phyloP scores from a whole-genome alignment of 2,329 filamentous ascomycete genomes.

The Dactylella cylindrospora region DNA sequence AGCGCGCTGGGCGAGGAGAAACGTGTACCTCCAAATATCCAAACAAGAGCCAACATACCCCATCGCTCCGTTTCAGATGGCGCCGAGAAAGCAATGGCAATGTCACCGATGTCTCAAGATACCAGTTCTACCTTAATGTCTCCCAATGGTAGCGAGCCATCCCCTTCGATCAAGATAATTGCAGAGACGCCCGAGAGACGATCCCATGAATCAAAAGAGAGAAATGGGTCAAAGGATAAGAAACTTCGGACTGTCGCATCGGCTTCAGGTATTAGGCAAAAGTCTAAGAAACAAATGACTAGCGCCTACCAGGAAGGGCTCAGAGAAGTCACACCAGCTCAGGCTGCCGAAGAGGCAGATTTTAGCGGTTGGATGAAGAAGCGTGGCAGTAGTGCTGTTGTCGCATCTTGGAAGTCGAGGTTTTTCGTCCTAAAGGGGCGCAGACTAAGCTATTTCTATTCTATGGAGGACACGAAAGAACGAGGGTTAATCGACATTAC shows the following conservation, averaged over 20 bases:
- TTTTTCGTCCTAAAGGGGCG: constrained; percentile 93
- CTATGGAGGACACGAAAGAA: constrained; percentile 86
- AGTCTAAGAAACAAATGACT: constrained; percentile 82
- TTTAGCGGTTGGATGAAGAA: constrained; percentile 99
- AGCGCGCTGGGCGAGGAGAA: constrained; percentile 26
- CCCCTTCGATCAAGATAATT: constrained; percentile 29
- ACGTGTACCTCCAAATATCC: constrained; percentile 32
- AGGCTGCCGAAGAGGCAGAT: constrained; percentile 83
- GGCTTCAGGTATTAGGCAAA: constrained; percentile 54
- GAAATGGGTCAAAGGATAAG: constrained; percentile 38
- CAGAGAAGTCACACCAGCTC: constrained; percentile 74
- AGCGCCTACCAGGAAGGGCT: constrained; percentile 89
- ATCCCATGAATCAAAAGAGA: constrained; percentile 33
- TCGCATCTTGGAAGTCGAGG: constrained; percentile 96
- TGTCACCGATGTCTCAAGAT: constrained; percentile 34
- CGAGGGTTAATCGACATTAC: constrained; percentile 97
- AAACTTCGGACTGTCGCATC: constrained; percentile 37
- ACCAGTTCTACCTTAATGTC: constrained; percentile 38
- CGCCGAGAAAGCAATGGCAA: constrained; percentile 40
- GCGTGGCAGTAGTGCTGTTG: constrained; percentile 81
- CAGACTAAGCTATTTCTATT: constrained; percentile 92
- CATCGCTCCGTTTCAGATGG: constrained; percentile 31
- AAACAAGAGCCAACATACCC: constrained; percentile 26
- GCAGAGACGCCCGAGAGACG: constrained; percentile 34
- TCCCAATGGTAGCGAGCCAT: constrained; percentile 39